Evolutionary conservation across 1,284 basidiomycete species (phyloP).

Genomic region (Melampsora abietis-canadensis): DNA sequence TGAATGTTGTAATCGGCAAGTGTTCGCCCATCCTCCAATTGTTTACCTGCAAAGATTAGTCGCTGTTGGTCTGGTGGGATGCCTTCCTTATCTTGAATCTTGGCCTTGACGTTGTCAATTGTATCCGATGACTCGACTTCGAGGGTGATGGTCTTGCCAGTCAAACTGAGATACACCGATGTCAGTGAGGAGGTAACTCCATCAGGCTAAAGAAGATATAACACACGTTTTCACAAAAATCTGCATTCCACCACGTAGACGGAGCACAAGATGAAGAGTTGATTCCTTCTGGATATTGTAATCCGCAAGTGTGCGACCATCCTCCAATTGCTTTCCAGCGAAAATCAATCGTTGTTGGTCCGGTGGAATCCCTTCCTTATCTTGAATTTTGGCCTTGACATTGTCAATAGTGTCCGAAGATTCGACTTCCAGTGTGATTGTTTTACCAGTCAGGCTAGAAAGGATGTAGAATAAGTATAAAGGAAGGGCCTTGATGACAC

Average conservation of each 20-base stretch:
- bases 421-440: constrained; percentile 62
- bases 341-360: constrained; percentile 58
- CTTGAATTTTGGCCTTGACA: constrained; percentile 61
- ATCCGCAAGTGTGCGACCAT: constrained; percentile 58
- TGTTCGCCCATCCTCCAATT: constrained; percentile 54
- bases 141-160: constrained; percentile 57
- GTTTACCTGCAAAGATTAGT: constrained; percentile 57
- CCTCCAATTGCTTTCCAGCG: constrained; percentile 57
- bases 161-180: background rate
- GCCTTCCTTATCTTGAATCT: constrained; percentile 63
- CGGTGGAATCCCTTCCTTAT: constrained; percentile 68
- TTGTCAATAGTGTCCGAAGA: constrained; percentile 64
- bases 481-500: background rate
- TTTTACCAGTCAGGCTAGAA: constrained; percentile 40
- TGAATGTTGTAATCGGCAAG: constrained; percentile 84
- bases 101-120: constrained; percentile 62
- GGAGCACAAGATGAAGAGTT: constrained; percentile 91
- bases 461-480: background rate
- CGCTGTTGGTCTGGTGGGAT: constrained; percentile 64
- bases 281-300: constrained; percentile 96
- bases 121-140: constrained; percentile 63
- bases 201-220: background rate
- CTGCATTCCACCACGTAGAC: constrained; percentile 65
- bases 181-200: background rate
- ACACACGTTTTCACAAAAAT: no score